phyloP scores from a whole-genome alignment of 371 early-diverging fungal species.

The Mucor irregularis region DNA sequence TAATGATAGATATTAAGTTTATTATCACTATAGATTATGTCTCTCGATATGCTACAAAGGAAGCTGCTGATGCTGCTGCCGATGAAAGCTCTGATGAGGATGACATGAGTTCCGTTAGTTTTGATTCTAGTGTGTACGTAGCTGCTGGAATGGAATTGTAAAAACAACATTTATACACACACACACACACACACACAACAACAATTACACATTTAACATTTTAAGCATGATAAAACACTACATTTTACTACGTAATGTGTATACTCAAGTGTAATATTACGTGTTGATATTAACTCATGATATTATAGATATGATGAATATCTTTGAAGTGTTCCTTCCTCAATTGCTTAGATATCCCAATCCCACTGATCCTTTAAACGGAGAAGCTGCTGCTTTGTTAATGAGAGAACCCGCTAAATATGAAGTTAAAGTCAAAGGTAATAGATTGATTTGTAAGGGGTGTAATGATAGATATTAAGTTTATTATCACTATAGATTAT shows the following conservation, averaged over 20 bases:
- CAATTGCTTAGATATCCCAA: conserved; percentile 98
- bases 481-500: conserved; percentile 80
- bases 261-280: neutral
- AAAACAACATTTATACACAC: conserved; percentile 8
- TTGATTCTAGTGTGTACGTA: conserved; percentile 81
- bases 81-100: conserved; percentile 77
- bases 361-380: conserved; percentile 99
- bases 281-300: neutral
- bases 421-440: conserved; percentile 94
- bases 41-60: conserved; percentile 82
- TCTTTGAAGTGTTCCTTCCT: conserved; percentile 98
- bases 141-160: conserved; percentile 75
- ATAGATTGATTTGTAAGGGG: too few species aligned
- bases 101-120: conserved; percentile 78
- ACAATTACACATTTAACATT: too few species aligned
- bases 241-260: too few species aligned
- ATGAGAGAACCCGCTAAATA: conserved; percentile 94
- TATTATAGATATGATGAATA: conserved; percentile 90
- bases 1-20: too few species aligned
- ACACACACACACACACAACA: too few species aligned
- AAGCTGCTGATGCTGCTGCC: conserved; percentile 81
- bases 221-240: too few species aligned
- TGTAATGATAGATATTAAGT: too few species aligned
- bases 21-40: conserved; percentile 86
- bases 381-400: conserved; percentile 97